phyloP scores from a whole-genome alignment of 768 basidiomycete species.

The Inosperma sp. region DNA sequence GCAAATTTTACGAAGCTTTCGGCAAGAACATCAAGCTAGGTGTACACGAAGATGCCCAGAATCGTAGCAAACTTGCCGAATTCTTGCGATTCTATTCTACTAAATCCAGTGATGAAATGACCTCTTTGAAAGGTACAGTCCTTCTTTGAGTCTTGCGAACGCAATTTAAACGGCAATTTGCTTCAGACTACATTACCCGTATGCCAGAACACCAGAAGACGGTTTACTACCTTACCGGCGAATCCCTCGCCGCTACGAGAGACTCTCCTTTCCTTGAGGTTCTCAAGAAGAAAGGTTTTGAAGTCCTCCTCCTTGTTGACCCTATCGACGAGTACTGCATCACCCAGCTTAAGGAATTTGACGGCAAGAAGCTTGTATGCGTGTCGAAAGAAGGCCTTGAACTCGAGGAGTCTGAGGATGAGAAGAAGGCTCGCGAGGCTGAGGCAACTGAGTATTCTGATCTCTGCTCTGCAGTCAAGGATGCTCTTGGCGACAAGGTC shows the following conservation, averaged over 20 bases:
- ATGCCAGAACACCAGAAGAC: conserved; percentile 99
- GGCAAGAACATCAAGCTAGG: conserved; percentile 99
- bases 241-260: conserved; percentile 83
- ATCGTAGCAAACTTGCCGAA: conserved; percentile 98
- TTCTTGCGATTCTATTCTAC: conserved; percentile 99
- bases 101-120: conserved; percentile 85
- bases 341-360: conserved; percentile 98
- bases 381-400: conserved; percentile 99
- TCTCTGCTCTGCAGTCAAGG: conserved; percentile 93
- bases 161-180: not conserved
- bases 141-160: not conserved
- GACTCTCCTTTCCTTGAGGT: conserved; percentile 99
- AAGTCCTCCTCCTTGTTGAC: conserved; percentile 95
- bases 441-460: conserved; percentile 80
- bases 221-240: conserved; percentile 99
- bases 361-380: conserved; percentile 94
- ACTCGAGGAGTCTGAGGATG: conserved; percentile 97
- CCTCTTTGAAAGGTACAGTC: conserved; percentile 81
- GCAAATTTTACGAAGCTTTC: conserved; percentile 97
- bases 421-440: conserved; percentile 87
- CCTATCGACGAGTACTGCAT: conserved; percentile 99
- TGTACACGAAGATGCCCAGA: conserved; percentile 98
- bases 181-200: conserved; percentile 93
- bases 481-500: conserved; percentile 97
- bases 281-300: conserved; percentile 99